Conservation (phyloP, 2,329 filamentous ascomycete species). For the Sarocladium strictum region DNA sequence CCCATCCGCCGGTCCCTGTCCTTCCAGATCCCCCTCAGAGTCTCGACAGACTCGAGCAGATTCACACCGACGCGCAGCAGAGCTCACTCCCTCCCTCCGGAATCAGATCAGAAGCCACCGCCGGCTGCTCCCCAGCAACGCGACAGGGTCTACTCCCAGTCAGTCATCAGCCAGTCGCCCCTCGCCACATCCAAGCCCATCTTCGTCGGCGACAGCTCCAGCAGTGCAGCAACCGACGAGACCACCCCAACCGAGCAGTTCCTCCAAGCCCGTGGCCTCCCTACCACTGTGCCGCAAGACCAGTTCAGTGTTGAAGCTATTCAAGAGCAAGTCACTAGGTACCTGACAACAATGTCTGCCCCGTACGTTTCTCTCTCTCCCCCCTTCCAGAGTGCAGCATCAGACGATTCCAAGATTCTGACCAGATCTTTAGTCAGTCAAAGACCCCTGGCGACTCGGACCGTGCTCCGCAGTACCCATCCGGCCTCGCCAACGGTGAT, state of each 20-base stretch:
- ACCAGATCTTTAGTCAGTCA: not conserved
- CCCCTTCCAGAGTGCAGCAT: too few relatives aligned
- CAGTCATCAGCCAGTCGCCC: not conserved
- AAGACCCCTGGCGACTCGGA: constrained; percentile 1
- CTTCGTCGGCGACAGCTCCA: not conserved
- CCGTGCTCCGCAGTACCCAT: constrained; percentile 4
- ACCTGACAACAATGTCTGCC: constrained; percentile 1
- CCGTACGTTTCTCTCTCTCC: not conserved
- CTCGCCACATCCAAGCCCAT: constrained; percentile 1
- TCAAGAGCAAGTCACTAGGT: not conserved
- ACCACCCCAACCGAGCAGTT: constrained; percentile 1
- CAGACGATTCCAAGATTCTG: not conserved
- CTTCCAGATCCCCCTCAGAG: not conserved
- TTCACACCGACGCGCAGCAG: not conserved
- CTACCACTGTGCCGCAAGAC: not conserved
- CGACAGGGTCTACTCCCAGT: not conserved
- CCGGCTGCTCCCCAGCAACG: not conserved
- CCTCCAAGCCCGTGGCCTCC: not conserved
- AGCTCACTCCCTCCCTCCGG: not conserved
- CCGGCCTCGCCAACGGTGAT: not conserved
- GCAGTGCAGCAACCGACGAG: constrained; percentile 1
- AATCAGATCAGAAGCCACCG: not conserved
- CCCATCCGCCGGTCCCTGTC: constrained; percentile 1
- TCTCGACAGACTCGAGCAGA: constrained; percentile 1
- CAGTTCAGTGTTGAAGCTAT: not conserved